Conservation (phyloP, 208 protist species). For the Acanthamoeba triangularis region DNA sequence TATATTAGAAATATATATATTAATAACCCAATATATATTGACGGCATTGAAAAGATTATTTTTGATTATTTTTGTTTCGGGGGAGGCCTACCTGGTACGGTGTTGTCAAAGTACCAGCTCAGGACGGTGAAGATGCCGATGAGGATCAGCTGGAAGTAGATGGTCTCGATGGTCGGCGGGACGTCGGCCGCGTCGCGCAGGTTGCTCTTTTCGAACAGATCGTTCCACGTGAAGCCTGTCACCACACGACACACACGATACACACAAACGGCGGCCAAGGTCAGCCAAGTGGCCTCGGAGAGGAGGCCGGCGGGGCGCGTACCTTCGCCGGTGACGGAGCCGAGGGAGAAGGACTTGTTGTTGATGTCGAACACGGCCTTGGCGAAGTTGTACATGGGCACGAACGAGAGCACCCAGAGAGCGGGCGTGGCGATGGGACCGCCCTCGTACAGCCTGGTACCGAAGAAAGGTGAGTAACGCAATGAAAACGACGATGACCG, state of each 20-base stretch:
- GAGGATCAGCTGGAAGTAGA: conserved; percentile 47
- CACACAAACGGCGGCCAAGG: too few relatives aligned
- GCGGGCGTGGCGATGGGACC: background rate
- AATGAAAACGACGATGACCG: background rate
- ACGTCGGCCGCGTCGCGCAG: background rate
- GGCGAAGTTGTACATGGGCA: conserved; percentile 79
- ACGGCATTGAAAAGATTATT: too few relatives aligned
- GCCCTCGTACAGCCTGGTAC: conserved; percentile 1
- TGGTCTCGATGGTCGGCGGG: conserved; percentile 50
- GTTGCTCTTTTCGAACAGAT: background rate
- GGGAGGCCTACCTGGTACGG: background rate
- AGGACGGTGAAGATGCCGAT: conserved; percentile 61
- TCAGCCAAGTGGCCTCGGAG: background rate
- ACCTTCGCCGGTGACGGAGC: conserved; percentile 1
- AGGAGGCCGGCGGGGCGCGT: background rate
- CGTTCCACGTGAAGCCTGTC: conserved; percentile 61
- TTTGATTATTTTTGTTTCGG: background rate
- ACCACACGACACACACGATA: background rate
- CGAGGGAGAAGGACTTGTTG: conserved; percentile 17
- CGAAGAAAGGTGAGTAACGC: too few relatives aligned
- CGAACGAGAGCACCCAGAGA: conserved; percentile 34
- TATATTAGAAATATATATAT: background rate
- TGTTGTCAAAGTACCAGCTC: conserved; percentile 73
- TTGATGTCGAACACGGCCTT: conserved; percentile 75
- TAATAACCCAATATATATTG: too few relatives aligned